A percentile compares a stretch with the other conserved stretches of the same genome.
Conservation (phyloP, 2,329 filamentous ascomycete genomes). For the Chrysosporium queenslandicum region DNA sequence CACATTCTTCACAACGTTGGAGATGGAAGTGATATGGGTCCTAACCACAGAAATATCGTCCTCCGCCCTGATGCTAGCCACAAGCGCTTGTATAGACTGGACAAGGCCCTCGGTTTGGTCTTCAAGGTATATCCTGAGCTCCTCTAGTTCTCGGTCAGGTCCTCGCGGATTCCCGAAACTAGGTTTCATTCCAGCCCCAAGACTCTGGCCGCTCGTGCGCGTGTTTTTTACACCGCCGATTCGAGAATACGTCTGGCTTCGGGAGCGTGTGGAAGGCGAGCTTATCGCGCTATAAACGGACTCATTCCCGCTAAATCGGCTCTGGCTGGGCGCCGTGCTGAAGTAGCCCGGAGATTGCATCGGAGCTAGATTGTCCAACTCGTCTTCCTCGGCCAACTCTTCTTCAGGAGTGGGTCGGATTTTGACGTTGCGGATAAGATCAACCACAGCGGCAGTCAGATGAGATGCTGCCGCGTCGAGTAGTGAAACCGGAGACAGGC, state of each 20-base stretch:
- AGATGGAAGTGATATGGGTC: slow-evolving; percentile 61
- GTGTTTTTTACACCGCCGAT: slow-evolving; percentile 24
- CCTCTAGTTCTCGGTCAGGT: slow-evolving; percentile 45
- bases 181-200: slow-evolving; percentile 23
- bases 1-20: slow-evolving; percentile 59
- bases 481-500: slow-evolving; percentile 83
- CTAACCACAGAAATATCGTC: slow-evolving; percentile 55
- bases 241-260: slow-evolving; percentile 27
- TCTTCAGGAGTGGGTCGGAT: slow-evolving; percentile 64
- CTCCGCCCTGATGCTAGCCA: slow-evolving; percentile 59
- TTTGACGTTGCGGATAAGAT: slow-evolving; percentile 73
- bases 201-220: slow-evolving; percentile 24
- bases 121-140: slow-evolving; percentile 65
- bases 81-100: slow-evolving; percentile 70
- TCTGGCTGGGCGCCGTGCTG: slow-evolving; percentile 43
- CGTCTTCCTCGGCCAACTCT: slow-evolving; percentile 69
- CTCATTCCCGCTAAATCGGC: slow-evolving; percentile 52
- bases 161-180: slow-evolving; percentile 34
- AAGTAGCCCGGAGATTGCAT: slow-evolving; percentile 61
- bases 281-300: slow-evolving; percentile 66
- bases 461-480: slow-evolving; percentile 90
- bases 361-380: slow-evolving; percentile 51
- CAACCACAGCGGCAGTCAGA: slow-evolving; percentile 73
- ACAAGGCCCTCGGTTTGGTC: slow-evolving; percentile 72
- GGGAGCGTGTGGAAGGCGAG: slow-evolving; percentile 45